Conservation (phyloP, 148 eudicot genomes). For the Arbutus unedo region DNA sequence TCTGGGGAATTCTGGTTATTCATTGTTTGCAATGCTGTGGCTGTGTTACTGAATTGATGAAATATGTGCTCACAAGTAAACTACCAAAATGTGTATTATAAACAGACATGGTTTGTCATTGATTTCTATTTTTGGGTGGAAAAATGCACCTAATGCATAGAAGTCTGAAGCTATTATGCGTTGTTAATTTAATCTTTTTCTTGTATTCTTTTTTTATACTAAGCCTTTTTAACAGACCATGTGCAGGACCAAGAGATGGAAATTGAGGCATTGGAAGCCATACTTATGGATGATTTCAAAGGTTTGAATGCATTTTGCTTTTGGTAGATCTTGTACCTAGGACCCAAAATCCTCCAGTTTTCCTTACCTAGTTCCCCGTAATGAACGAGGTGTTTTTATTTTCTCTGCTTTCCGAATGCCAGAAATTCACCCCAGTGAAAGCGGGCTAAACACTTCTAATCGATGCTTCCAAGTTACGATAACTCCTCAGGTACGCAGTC, state of each 20-base stretch:
- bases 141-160: not conserved
- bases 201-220: not conserved
- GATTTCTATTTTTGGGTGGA: not conserved
- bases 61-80: not conserved
- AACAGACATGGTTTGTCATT: not conserved
- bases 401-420: conserved; percentile 30
- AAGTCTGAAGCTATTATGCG: not conserved
- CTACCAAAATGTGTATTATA: not conserved
- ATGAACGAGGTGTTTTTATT: not conserved
- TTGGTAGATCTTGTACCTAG: not conserved
- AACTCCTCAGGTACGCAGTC: conserved; percentile 58
- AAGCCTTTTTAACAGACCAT: conserved; percentile 42
- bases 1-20: not conserved
- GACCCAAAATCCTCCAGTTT: not conserved
- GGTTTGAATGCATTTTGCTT: conserved; percentile 36
- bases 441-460: conserved; percentile 86
- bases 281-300: conserved; percentile 79
- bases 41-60: not conserved
- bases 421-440: conserved; percentile 90
- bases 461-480: conserved; percentile 73
- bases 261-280: conserved; percentile 86
- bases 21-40: not conserved
- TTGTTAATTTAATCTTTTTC: not conserved
- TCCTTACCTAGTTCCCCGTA: not conserved
- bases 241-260: conserved; percentile 93